Evolutionary conservation across 1,284 basidiomycete genomes (phyloP).

Genomic region (Erythrobasidium hasegawianum): DNA sequence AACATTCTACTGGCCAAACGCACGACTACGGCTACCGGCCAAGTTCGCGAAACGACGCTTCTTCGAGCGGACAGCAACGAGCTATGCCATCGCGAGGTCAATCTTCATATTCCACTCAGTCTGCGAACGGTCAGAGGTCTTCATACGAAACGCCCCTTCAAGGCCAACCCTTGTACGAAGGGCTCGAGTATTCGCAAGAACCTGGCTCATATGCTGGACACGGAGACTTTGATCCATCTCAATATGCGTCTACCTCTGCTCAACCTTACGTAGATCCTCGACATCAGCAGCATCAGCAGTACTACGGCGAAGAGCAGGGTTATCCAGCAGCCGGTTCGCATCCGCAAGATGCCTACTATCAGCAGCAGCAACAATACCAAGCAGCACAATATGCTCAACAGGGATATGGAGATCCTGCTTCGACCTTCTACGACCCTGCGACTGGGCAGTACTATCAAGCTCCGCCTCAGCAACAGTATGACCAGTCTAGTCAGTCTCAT

Average conservation of each 20-base stretch:
- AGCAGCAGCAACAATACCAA: constrained; percentile 1
- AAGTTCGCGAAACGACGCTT: constrained; percentile 8
- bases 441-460: background rate
- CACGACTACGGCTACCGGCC: constrained; percentile 1
- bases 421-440: background rate
- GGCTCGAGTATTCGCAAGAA: background rate
- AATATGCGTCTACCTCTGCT: constrained; percentile 21
- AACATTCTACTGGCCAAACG: constrained; percentile 1
- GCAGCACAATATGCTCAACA: background rate
- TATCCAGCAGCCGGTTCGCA: background rate
- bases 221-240: constrained; percentile 14
- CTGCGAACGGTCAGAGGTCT: constrained; percentile 19
- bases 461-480: constrained; percentile 9
- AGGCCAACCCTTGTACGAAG: constrained; percentile 6
- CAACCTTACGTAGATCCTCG: constrained; percentile 5
- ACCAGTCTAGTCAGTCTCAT: background rate
- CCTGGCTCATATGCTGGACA: constrained; percentile 2
- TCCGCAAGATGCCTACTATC: constrained; percentile 1
- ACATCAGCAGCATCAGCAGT: constrained; percentile 6
- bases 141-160: constrained; percentile 16
- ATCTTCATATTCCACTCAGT: constrained; percentile 1
- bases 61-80: constrained; percentile 10
- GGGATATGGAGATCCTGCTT: background rate
- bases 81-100: constrained; percentile 8
- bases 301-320: background rate